Evolutionary conservation across 2,329 filamentous ascomycete genomes (phyloP), one percentile per base, ranked within the genome.

Genomic region (Talaromyces sp.): DNA sequence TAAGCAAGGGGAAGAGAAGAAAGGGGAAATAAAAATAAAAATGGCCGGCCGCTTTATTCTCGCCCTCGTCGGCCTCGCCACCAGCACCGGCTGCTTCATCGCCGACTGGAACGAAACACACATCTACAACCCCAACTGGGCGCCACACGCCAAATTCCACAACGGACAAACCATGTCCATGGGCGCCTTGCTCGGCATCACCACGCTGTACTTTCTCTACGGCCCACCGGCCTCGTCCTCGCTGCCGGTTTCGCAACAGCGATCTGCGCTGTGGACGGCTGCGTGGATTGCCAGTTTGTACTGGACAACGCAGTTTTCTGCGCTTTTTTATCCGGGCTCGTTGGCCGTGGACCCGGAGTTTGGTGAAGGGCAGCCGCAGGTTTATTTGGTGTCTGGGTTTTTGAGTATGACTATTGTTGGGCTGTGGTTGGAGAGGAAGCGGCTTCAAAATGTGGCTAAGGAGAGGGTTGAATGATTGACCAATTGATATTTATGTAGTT

Each of bases 131-230:
- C 79, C 80, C 0, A 68, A 69, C 57, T 83, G 81, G 81, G 76
- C 79, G 1, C 79, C 79, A 0, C 81, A 83, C 67, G 81, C 80
- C 5, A 76, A 76, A 61, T 83, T 82, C 72, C 81, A 83, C 71
- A 83, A 82, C 65, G 80, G 79, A 5, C 82, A 83, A 67, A 83
- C 81, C 8, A 82, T 83, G 80, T 75, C 74, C 1, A 75, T 80
- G 56, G 79, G 79, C 0, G 65, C 80, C 0, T 61, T 73, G 10
- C 72, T 81, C 9, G 75, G 76, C n/a, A 57, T 75, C 5, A 60
- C 70, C 1, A 77, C 73, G 8, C 61, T 77, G 0, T 81, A 77
- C 65, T 77, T 74, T 58, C 66, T 71, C 5, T 76, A 67, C 61
- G 66, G 69, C 27, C 66, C 65, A 7, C 50, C 60, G 9, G 31